phyloP scores from a whole-genome alignment of 2,329 filamentous ascomycete species.

The Cladosporium sp. region DNA sequence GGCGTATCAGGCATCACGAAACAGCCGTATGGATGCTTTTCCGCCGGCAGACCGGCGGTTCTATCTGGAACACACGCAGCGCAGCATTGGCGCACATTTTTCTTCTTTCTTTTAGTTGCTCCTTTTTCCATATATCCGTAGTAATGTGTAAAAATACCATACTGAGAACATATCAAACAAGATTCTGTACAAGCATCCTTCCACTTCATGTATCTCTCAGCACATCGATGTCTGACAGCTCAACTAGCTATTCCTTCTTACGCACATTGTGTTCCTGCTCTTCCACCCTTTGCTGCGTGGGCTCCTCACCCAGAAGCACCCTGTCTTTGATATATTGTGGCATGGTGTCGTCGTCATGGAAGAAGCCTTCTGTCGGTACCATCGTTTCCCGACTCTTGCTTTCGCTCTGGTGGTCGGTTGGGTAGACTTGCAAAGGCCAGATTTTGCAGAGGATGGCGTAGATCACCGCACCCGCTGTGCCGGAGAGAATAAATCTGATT shows the following conservation, averaged over 20 bases:
- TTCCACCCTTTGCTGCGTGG: background rate
- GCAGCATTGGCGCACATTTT: no score
- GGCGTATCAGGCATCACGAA: background rate
- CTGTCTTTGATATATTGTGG: conserved; percentile 17
- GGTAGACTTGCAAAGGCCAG: conserved; percentile 21
- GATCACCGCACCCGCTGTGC: conserved; percentile 14
- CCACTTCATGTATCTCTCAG: no score
- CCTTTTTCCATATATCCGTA: no score
- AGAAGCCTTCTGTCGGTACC: conserved; percentile 22
- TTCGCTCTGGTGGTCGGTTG: conserved; percentile 11
- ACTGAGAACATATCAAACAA: no score
- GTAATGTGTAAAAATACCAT: no score
- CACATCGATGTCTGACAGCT: no score
- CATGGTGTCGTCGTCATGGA: conserved; percentile 18
- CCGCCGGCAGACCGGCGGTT: background rate
- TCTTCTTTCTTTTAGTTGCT: no score
- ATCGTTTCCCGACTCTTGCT: conserved; percentile 19
- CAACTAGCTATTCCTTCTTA: no score
- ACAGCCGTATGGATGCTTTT: background rate
- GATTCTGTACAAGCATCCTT: no score
- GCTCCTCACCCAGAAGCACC: conserved; percentile 17
- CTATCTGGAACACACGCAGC: background rate
- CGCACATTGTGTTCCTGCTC: background rate
- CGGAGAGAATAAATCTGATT: conserved; percentile 18
- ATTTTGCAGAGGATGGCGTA: conserved; percentile 17